phyloP scores from a whole-genome alignment of 768 basidiomycete species.

The Mycena haematopus region DNA sequence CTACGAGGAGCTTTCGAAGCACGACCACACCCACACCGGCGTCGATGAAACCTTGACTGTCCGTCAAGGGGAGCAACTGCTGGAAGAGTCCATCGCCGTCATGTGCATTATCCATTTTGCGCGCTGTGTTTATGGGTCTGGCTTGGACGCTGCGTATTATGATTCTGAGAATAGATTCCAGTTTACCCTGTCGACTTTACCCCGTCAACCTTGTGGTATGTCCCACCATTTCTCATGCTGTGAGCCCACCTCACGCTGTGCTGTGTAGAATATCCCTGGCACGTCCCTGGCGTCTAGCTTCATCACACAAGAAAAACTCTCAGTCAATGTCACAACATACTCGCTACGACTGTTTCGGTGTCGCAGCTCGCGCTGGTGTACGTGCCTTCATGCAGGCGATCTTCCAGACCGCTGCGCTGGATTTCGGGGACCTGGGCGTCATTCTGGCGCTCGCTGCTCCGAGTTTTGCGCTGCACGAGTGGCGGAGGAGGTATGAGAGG shows the following conservation, averaged over 20 bases:
- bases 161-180: no score
- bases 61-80: conserved; percentile 4
- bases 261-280: no score
- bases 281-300: no score
- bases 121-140: neutral
- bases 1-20: neutral
- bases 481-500: conserved; percentile 78
- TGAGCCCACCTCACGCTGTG: no score
- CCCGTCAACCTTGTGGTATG: no score
- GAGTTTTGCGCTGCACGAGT: conserved; percentile 79
- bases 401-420: conserved; percentile 91
- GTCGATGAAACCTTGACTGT: neutral
- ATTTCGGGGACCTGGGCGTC: conserved; percentile 68
- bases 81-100: neutral
- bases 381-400: conserved; percentile 89
- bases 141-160: neutral
- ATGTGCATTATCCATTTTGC: conserved; percentile 10
- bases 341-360: conserved; percentile 84
- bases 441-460: conserved; percentile 71
- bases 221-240: no score
- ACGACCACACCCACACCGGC: conserved; percentile 2
- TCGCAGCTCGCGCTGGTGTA: conserved; percentile 91
- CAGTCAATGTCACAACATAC: no score
- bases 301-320: no score
- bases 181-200: no score